Percentiles rank a stretch among this genome's conserved stretches.
Evolutionary conservation across 805 yeast genomes (phyloP).

Genomic region (Candida dendrica): DNA sequence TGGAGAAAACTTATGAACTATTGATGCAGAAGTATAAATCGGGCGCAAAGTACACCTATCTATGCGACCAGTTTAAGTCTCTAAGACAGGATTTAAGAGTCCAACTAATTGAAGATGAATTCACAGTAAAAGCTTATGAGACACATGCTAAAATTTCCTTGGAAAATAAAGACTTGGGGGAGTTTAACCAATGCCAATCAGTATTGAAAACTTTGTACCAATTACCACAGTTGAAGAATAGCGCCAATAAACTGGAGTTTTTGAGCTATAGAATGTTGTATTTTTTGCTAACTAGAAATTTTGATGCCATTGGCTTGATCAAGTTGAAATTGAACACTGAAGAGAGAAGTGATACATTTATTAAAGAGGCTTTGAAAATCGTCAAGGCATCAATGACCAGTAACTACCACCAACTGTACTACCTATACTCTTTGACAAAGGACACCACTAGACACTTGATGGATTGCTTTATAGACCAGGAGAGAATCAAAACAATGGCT

Average conservation of each 20-base stretch:
- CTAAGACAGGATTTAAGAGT: slow-evolving; percentile 90
- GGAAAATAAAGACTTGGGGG: slow-evolving; percentile 80
- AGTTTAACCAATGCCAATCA: slow-evolving; percentile 91
- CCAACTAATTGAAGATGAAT: slow-evolving; percentile 73
- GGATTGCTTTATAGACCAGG: slow-evolving; percentile 48
- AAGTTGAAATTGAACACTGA: slow-evolving; percentile 37
- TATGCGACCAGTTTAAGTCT: slow-evolving; percentile 87
- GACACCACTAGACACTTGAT: slow-evolving; percentile 39
- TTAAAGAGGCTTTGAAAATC: slow-evolving; percentile 22
- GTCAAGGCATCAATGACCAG: slow-evolving; percentile 26
- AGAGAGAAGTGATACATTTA: slow-evolving; percentile 12
- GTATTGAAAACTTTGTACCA: slow-evolving; percentile 62
- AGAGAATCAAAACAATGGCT: slow-evolving; percentile 49
- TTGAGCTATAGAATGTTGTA: slow-evolving; percentile 68
- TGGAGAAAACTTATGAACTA: slow-evolving; percentile 48
- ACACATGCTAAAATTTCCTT: slow-evolving; percentile 83
- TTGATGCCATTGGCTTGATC: slow-evolving; percentile 21
- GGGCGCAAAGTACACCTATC: slow-evolving; percentile 58
- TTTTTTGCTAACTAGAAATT: slow-evolving; percentile 64
- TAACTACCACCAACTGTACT: slow-evolving; percentile 50
- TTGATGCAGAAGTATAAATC: slow-evolving; percentile 46
- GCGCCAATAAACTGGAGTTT: slow-evolving; percentile 51
- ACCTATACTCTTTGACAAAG: slow-evolving; percentile 30
- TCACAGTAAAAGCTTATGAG: slow-evolving; percentile 76
- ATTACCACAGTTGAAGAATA: slow-evolving; percentile 23